phyloP scores from a whole-genome alignment of 2,329 filamentous ascomycete genomes.

The Penicillium sp. region DNA sequence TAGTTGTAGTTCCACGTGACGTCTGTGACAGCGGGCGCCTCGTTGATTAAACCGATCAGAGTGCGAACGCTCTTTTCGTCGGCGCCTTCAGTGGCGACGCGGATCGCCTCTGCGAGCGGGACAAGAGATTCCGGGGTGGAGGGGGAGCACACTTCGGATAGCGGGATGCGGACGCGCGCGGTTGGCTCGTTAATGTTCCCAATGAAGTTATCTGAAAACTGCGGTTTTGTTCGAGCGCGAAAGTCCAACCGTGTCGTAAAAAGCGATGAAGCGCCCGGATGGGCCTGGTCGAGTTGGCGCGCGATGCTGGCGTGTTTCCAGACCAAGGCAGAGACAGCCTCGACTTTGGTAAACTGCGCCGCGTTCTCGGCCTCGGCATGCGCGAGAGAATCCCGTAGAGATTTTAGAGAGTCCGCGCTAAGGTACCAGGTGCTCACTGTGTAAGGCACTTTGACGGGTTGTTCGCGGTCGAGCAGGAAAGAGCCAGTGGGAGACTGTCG shows the following conservation, averaged over 20 bases:
- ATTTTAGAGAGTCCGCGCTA: slow-evolving; percentile 5
- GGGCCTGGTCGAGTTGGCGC: background rate
- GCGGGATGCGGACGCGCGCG: slow-evolving; percentile 10
- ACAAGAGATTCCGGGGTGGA: slow-evolving; percentile 8
- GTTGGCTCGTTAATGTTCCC: slow-evolving; percentile 18
- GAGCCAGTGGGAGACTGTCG: slow-evolving; percentile 3
- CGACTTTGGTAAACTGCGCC: slow-evolving; percentile 13
- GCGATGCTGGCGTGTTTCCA: slow-evolving; percentile 18
- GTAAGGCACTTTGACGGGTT: slow-evolving; percentile 10
- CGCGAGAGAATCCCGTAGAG: background rate
- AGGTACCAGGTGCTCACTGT: slow-evolving; percentile 15
- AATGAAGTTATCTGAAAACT: slow-evolving; percentile 9
- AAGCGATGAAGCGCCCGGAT: slow-evolving; percentile 8
- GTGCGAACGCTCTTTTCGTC: slow-evolving; percentile 9
- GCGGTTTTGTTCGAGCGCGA: slow-evolving; percentile 10
- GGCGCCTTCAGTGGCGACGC: slow-evolving; percentile 9
- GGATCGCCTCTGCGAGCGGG: slow-evolving; percentile 13
- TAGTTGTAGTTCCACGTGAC: slow-evolving; percentile 16
- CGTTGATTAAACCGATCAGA: slow-evolving; percentile 12
- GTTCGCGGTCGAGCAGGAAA: slow-evolving; percentile 10
- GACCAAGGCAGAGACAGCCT: slow-evolving; percentile 12
- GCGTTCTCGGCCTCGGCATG: slow-evolving; percentile 4
- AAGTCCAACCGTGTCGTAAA: slow-evolving; percentile 16
- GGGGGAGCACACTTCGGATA: slow-evolving; percentile 3
- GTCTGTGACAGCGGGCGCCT: slow-evolving; percentile 11